phyloP scores from a whole-genome alignment of 306 rosid species.

The Ziziphus jujuba region DNA sequence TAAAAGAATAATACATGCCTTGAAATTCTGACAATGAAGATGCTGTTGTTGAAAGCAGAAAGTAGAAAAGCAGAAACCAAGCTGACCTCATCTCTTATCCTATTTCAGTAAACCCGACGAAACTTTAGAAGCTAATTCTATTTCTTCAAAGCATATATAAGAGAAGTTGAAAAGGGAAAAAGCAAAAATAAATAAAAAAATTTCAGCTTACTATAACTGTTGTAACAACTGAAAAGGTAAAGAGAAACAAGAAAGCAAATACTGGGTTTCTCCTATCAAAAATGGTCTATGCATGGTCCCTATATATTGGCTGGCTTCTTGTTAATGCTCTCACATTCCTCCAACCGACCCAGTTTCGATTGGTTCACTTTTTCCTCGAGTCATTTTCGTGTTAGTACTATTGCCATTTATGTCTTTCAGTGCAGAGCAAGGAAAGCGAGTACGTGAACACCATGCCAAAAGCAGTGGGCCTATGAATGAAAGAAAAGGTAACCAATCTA shows the following conservation, averaged over 20 bases:
- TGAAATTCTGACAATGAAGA: conserved; percentile 34
- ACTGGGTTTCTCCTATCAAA: background rate
- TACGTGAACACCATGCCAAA: background rate
- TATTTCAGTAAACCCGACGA: conserved; percentile 1
- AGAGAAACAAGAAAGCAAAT: background rate
- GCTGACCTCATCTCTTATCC: conserved; percentile 39
- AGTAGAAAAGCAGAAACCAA: conserved; percentile 42
- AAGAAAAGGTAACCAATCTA: background rate
- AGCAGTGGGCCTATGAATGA: conserved; percentile 9
- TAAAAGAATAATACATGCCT: conserved; percentile 39
- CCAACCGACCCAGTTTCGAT: background rate
- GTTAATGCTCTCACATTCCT: background rate
- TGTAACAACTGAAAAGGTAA: background rate
- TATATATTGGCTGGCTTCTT: background rate
- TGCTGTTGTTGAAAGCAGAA: conserved; percentile 33
- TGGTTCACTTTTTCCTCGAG: too few relatives aligned
- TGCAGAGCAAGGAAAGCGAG: background rate
- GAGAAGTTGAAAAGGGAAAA: background rate
- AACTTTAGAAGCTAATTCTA: background rate
- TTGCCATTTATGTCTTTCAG: background rate
- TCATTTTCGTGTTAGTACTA: background rate
- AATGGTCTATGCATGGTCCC: background rate
- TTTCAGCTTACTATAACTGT: background rate
- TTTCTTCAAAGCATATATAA: background rate
- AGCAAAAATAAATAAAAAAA: too few relatives aligned